Percentiles rank a stretch among this genome's conserved stretches.
Conservation (phyloP, 148 eudicot genomes). For the Fallopia convolvulus region DNA sequence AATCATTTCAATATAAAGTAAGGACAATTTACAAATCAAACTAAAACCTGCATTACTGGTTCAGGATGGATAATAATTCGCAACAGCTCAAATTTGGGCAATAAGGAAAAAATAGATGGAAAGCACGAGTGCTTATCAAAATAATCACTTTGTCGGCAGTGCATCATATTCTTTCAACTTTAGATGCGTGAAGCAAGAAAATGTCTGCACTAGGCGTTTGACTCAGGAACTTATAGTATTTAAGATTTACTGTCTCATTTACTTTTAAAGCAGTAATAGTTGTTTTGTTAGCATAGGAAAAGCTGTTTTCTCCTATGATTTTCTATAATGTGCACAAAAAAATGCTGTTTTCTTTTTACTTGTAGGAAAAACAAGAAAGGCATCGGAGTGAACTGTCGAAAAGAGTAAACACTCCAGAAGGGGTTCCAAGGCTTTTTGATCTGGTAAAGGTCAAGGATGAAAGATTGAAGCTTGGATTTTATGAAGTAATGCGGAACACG, state of each 20-base stretch:
- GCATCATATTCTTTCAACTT: neutral
- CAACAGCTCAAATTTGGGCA: neutral
- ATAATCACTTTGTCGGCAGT: neutral
- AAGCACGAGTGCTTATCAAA: neutral
- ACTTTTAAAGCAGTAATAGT: neutral
- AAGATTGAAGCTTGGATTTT: conserved; percentile 82
- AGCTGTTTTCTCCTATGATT: neutral
- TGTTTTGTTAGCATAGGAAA: neutral
- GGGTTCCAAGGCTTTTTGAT: conserved; percentile 90
- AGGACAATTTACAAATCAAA: neutral
- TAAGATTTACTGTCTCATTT: neutral
- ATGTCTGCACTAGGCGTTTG: neutral
- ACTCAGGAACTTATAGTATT: neutral
- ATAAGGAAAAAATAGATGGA: neutral
- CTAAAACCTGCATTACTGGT: neutral
- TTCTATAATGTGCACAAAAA: neutral
- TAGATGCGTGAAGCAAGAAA: neutral
- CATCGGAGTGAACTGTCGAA: conserved; percentile 54
- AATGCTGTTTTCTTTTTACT: neutral
- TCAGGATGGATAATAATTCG: neutral
- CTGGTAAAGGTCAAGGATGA: conserved; percentile 75
- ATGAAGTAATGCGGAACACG: conserved; percentile 78
- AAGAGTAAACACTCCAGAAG: conserved; percentile 71
- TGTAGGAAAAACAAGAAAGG: conserved; percentile 87
- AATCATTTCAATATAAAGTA: neutral